Base-by-base conservation (phyloP, 208 protist species). In the Blechomonas ayalai region DNA sequence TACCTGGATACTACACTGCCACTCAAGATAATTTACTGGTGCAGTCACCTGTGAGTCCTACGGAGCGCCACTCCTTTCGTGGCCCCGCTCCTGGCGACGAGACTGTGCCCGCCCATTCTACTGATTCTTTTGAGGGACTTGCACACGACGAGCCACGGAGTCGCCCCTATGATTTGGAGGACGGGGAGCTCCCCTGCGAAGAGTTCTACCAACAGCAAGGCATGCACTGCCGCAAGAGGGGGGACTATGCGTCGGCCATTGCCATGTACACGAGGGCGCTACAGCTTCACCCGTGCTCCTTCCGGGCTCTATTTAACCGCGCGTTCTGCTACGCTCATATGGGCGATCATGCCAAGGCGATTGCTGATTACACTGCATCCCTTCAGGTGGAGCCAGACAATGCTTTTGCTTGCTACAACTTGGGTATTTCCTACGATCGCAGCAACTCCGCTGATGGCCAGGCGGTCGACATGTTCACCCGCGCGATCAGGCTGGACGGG, bases 271-370 rank as follows among this genome's bases (percentile, higher is more conserved):
- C 85, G 18, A 45, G 49, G 22, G 90, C 88, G 2, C 44, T 97
- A 26, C 37, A 72, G 37, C 47, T 81, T 18, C 52, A 90, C 34
- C 67, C 83, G 7, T 40, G 50, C 1, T 82, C 95, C 60, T 91
- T 94, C 59, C 92, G 85, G 35, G 78, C 87, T 2, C 58, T 84
- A 37, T 96, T 96, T 54, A 96, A 96, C 46, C 62, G 90, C 20
- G 90, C 75, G 20, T 95, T 94, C 50, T 83, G 70, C 45, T 65
- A 76, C 33, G 78, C 72, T 58, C 76, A 75, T 54, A 54, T 81
- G 45, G 81, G 63, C 13, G 27, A 82, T 23, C 90, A 76, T 44
- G 32, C 60, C 16, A 31, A 10, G 5, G 86, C 86, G 22, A 73
- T 96, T 42, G 39, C 52, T 12, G 79, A 95, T 50, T 97, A 95